These are phyloP conservation scores for Spathaspora jeffriesii DNA, from an alignment of 1,139 yeast genomes.

Conservation along the genomic window DNA sequence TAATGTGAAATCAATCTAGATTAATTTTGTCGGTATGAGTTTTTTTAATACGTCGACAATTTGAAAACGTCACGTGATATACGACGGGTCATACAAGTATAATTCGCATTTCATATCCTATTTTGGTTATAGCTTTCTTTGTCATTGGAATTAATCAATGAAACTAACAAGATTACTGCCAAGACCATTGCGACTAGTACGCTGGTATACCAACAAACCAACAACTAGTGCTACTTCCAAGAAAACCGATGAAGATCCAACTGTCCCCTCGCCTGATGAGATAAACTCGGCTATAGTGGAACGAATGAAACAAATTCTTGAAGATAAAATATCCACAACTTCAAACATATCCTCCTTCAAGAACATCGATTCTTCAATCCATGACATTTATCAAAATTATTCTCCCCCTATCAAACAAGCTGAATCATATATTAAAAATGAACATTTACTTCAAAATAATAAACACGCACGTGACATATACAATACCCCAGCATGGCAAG, in stretches of 20 bases:
- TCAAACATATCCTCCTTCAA: conserved; percentile 14
- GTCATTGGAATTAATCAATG: background rate
- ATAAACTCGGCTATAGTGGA: conserved; percentile 20
- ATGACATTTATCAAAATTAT: conserved; percentile 10
- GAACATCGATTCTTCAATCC: conserved; percentile 14
- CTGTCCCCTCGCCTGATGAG: conserved; percentile 8
- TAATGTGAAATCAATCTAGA: background rate
- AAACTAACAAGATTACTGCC: background rate
- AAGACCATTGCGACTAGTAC: background rate
- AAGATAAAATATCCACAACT: conserved; percentile 21
- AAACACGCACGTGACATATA: conserved; percentile 52
- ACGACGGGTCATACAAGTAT: background rate
- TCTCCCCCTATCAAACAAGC: conserved; percentile 11
- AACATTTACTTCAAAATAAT: conserved; percentile 27
- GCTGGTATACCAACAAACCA: background rate
- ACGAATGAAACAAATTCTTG: conserved; percentile 30
- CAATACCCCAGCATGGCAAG: conserved; percentile 65
- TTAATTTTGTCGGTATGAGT: background rate
- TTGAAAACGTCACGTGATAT: background rate
- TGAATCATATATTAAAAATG: conserved; percentile 28
- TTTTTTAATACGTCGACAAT: conserved; percentile 2
- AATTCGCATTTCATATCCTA: background rate
- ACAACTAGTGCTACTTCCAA: background rate
- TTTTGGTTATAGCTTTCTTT: background rate
- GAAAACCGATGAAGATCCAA: background rate